Conservation (phyloP, 805 yeast genomes). For the Saccharomycopsis amapae region DNA sequence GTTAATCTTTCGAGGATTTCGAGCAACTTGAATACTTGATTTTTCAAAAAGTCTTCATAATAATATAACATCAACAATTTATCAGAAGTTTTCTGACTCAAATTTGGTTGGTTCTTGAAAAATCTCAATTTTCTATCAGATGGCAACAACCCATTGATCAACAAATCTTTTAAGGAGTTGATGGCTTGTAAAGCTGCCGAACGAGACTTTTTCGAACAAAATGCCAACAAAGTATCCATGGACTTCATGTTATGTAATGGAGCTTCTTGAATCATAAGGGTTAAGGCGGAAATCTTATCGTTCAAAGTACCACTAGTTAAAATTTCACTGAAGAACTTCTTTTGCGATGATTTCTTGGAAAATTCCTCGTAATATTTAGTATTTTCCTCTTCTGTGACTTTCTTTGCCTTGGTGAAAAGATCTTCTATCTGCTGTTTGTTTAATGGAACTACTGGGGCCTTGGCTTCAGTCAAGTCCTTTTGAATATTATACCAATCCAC, state of each 20-base stretch:
- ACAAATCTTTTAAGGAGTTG: slow-evolving; percentile 82
- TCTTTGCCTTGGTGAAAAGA: slow-evolving; percentile 59
- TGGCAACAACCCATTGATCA: slow-evolving; percentile 76
- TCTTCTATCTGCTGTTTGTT: slow-evolving; percentile 47
- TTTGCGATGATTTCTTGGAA: slow-evolving; percentile 70
- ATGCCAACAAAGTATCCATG: slow-evolving; percentile 65
- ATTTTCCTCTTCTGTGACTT: slow-evolving; percentile 63
- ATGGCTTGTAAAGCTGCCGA: slow-evolving; percentile 89
- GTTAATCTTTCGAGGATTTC: slow-evolving; percentile 70
- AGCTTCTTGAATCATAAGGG: slow-evolving; percentile 88
- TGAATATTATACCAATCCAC: slow-evolving; percentile 73
- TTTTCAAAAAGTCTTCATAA: slow-evolving; percentile 86
- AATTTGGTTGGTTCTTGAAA: slow-evolving; percentile 68
- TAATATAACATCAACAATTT: slow-evolving; percentile 65
- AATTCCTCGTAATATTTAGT: slow-evolving; percentile 63
- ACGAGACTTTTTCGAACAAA: slow-evolving; percentile 86
- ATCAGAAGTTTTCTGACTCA: slow-evolving; percentile 39
- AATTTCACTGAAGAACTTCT: slow-evolving; percentile 81
- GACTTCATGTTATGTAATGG: slow-evolving; percentile 86
- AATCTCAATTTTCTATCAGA: slow-evolving; percentile 69
- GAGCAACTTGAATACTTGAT: slow-evolving; percentile 64
- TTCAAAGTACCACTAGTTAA: slow-evolving; percentile 86
- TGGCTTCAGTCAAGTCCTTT: slow-evolving; percentile 28
- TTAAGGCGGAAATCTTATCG: slow-evolving; percentile 92
- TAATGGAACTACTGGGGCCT: slow-evolving; percentile 11